phyloP scores from a whole-genome alignment of 1,284 basidiomycete genomes.

The Wallemia mellicola region DNA sequence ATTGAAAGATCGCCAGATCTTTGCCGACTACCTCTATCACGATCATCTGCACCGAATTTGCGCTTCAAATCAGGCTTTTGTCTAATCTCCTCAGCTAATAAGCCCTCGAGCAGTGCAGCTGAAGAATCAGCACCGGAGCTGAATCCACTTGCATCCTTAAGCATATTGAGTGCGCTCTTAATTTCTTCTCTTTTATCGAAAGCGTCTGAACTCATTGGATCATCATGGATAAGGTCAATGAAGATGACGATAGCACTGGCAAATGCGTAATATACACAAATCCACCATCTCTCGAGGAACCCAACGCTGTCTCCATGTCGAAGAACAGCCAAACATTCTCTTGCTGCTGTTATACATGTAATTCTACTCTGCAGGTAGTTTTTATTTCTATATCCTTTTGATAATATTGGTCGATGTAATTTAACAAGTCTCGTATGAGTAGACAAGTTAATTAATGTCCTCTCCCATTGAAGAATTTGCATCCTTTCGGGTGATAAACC shows the following conservation, averaged over 20 bases:
- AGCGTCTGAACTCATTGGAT: background rate
- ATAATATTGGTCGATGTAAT: constrained; percentile 6
- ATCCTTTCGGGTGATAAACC: constrained; percentile 10
- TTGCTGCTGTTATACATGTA: constrained; percentile 17
- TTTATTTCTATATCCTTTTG: constrained; percentile 6
- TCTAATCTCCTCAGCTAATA: background rate
- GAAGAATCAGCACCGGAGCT: background rate
- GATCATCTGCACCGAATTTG: background rate
- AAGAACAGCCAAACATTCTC: constrained; percentile 17
- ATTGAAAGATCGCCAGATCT: background rate
- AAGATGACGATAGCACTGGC: constrained; percentile 17
- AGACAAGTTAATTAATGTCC: constrained; percentile 16
- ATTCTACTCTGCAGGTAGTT: constrained; percentile 17
- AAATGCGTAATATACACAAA: constrained; percentile 3
- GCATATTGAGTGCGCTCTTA: background rate
- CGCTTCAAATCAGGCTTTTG: background rate
- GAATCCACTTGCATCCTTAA: background rate
- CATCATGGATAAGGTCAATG: constrained; percentile 7
- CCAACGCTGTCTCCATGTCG: constrained; percentile 12
- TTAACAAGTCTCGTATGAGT: constrained; percentile 14
- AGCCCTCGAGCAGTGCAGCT: background rate
- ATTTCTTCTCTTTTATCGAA: background rate
- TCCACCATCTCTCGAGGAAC: constrained; percentile 19
- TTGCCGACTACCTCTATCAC: background rate
- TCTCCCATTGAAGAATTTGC: constrained; percentile 17